Percentiles rank a stretch among this genome's conserved stretches.
These are phyloP conservation scores for Colletotrichum higginsianum DNA, from an alignment of 2,329 filamentous ascomycete genomes.

Conservation along the genomic window DNA sequence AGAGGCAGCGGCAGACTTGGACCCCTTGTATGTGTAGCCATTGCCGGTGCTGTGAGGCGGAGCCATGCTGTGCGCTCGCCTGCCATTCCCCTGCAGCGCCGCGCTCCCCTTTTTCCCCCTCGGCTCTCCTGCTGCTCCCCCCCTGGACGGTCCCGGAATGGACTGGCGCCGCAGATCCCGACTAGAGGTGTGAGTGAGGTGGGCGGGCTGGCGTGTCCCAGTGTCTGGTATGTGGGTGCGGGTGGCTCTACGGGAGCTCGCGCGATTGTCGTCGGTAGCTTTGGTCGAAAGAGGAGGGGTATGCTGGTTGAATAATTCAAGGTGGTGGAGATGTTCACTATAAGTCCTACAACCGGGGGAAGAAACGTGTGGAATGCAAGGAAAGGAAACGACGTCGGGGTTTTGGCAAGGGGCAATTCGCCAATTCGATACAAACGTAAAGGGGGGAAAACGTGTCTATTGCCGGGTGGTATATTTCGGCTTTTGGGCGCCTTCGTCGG, in stretches of 20 bases:
- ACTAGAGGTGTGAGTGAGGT: conserved; percentile 1
- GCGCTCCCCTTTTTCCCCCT: conserved; percentile 26
- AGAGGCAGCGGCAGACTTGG: conserved; percentile 27
- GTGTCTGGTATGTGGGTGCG: conserved; percentile 19
- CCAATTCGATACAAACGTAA: not conserved
- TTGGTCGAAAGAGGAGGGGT: not conserved
- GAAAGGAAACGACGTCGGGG: not conserved
- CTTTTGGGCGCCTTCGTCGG: conserved; percentile 26
- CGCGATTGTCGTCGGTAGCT: conserved; percentile 35
- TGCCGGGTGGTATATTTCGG: not conserved
- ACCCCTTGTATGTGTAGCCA: conserved; percentile 43
- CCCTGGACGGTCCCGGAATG: conserved; percentile 28
- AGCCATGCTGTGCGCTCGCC: conserved; percentile 48
- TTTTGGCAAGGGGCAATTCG: not conserved
- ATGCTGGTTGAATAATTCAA: conserved; percentile 6
- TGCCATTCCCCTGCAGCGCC: conserved; percentile 48
- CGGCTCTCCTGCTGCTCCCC: not conserved
- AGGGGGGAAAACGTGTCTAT: not conserved
- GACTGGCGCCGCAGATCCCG: conserved; percentile 24
- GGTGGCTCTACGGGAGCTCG: conserved; percentile 19
- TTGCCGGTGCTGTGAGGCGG: conserved; percentile 57
- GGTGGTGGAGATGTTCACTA: conserved; percentile 2
- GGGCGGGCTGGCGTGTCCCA: conserved; percentile 30
- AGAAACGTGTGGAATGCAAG: not conserved
- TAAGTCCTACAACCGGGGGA: not conserved